Base-by-base conservation (phyloP, 139 green algal genomes). In the Dunaliella primolecta region DNA sequence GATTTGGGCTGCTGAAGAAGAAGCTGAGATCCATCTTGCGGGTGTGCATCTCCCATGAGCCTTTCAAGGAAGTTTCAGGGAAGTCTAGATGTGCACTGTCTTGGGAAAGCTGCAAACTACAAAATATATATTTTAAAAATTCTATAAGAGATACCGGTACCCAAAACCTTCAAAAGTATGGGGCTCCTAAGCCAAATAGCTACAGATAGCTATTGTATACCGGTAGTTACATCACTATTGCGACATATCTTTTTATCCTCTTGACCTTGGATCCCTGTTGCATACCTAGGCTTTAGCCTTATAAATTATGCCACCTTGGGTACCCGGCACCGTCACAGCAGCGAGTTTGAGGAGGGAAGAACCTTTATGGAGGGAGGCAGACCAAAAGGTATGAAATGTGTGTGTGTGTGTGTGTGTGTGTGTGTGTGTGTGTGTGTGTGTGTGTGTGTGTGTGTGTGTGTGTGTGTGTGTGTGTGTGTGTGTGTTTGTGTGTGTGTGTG, bases 271-370 rank as follows among this genome's bases (percentile, higher is more conserved):
- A 3, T 78, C 27, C 25, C 30, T 78, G 72, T 38, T 20, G 75
- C 38, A 80, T 30, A 20, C 75, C 75, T 31, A 55, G 75, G 32
- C 31, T 2, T 33, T 3, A 25, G 3, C 3, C 30, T 20, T 83
- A 75, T n/a, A 78, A 35, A 27, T 20, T n/a, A 91, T 91, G 87
- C 85, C 85, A 2, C 85, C 87, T 0, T 64, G 78, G 27, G 88
- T 91, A 37, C 87, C 87, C 2, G 87, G 87, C 2, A 91, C 87
- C 0, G 27, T 91, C 0, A 91, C 87, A 1, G 87, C 87, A 11
- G 85, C 74, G 0, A 86, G 81, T 2, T 33, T 91, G 1, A 64
- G 87, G 3, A 33, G 85, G 27, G 86, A 86, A 24, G 83, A 88
- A 25, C 84, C 87, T 30, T 34, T 91, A 29, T 91, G 87, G 87